Percentiles rank a stretch among this genome's conserved stretches.
phyloP scores from a whole-genome alignment of 352 stramenopile species.

The Globisporangium okanoganense region DNA sequence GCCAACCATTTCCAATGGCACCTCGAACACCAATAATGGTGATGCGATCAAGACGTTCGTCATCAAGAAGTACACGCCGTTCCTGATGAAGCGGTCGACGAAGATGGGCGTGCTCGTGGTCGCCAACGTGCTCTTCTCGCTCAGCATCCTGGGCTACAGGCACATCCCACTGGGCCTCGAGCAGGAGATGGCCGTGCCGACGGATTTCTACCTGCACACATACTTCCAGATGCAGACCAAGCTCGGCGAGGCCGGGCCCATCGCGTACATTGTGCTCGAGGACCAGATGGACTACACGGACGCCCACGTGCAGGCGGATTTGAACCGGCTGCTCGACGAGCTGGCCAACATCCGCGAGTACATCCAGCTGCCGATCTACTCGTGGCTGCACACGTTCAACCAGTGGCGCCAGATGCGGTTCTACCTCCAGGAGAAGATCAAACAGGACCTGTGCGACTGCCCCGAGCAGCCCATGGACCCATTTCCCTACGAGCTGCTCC shows the following conservation, averaged over 20 bases:
- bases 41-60: conserved; percentile 61
- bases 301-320: conserved; percentile 33
- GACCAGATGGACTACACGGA: conserved; percentile 70
- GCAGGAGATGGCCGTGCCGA: conserved; percentile 84
- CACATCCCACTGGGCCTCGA: conserved; percentile 84
- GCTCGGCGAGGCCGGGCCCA: conserved; percentile 78
- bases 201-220: conserved; percentile 86
- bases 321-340: conserved; percentile 70
- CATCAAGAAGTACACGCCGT: conserved; percentile 59
- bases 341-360: conserved; percentile 73
- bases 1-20: background rate
- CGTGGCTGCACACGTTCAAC: conserved; percentile 87
- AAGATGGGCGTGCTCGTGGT: conserved; percentile 57
- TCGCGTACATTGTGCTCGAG: conserved; percentile 81
- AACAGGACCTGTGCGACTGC: conserved; percentile 56
- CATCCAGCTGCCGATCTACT: conserved; percentile 82
- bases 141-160: conserved; percentile 53
- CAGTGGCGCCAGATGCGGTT: conserved; percentile 85
- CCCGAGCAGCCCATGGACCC: conserved; percentile 71
- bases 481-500: conserved; percentile 64
- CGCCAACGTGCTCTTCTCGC: conserved; percentile 22
- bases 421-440: conserved; percentile 74
- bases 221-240: conserved; percentile 88
- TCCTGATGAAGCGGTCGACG: conserved; percentile 51
- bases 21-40: background rate